Evolutionary conservation across 352 stramenopile genomes (phyloP).

Genomic region (Pythium folliculosum): DNA sequence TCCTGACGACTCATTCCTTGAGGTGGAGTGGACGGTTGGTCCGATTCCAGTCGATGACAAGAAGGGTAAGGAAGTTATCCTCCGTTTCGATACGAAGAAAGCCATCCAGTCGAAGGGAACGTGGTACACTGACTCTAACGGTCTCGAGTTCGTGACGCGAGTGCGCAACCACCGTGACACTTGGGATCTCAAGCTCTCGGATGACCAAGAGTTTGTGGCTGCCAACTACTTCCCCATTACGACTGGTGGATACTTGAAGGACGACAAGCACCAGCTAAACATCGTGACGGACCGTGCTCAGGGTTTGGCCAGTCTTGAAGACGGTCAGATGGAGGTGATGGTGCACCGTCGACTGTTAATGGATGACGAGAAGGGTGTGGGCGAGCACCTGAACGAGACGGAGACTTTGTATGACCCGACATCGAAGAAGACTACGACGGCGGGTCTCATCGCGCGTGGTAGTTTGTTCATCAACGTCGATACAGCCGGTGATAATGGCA

Average conservation of each 20-base stretch:
- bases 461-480: slow-evolving; percentile 76
- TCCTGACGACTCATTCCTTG: slow-evolving; percentile 83
- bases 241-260: slow-evolving; percentile 92
- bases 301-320: slow-evolving; percentile 87
- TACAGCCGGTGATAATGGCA: slow-evolving; percentile 46
- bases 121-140: slow-evolving; percentile 96
- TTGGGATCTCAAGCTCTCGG: slow-evolving; percentile 87
- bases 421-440: slow-evolving; percentile 55
- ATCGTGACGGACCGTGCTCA: slow-evolving; percentile 93
- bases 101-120: slow-evolving; percentile 51
- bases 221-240: slow-evolving; percentile 99
- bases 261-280: slow-evolving; percentile 79
- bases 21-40: slow-evolving; percentile 94
- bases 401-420: slow-evolving; percentile 79
- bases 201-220: slow-evolving; percentile 91
- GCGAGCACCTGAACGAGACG: slow-evolving; percentile 91
- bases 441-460: slow-evolving; percentile 68
- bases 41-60: slow-evolving; percentile 72
- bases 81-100: slow-evolving; percentile 79
- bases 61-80: slow-evolving; percentile 96
- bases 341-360: slow-evolving; percentile 92
- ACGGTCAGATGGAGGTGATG: slow-evolving; percentile 97
- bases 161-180: slow-evolving; percentile 88
- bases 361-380: slow-evolving; percentile 94
- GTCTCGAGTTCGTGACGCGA: slow-evolving; percentile 92